Percentiles rank a stretch among this genome's conserved stretches.
Conservation (phyloP, 2,329 filamentous ascomycete genomes). For the Dryadomyces quercus-mongolicae region DNA sequence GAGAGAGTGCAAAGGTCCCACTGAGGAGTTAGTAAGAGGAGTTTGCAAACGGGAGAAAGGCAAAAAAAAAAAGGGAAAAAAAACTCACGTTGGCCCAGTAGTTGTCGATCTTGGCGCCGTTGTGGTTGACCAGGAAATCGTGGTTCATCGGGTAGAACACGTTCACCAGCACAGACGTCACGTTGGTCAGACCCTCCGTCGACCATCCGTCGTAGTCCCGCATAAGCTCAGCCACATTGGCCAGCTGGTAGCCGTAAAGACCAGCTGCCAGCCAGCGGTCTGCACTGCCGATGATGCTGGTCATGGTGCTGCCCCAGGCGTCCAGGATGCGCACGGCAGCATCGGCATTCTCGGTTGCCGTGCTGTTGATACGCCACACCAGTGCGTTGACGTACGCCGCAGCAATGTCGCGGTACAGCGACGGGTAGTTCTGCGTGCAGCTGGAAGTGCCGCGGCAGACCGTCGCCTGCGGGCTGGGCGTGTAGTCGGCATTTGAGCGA, state of each 20-base stretch:
- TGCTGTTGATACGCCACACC: neutral
- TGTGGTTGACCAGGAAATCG: neutral
- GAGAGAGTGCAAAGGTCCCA: neutral
- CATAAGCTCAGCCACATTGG: neutral
- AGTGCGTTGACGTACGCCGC: neutral
- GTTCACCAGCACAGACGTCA: neutral
- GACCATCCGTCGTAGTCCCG: neutral
- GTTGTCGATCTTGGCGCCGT: neutral
- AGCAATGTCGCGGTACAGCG: neutral
- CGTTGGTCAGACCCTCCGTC: neutral
- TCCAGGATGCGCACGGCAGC: neutral
- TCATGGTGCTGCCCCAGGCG: neutral
- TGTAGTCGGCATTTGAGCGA: neutral
- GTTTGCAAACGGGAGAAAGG: too few relatives aligned
- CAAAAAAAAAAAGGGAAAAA: too few relatives aligned
- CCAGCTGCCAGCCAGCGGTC: neutral
- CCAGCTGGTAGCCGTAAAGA: neutral
- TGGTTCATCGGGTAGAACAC: conserved; percentile 1
- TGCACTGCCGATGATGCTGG: neutral
- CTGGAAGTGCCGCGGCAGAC: neutral
- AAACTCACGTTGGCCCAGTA: neutral
- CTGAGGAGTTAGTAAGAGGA: neutral
- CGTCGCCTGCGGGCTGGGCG: neutral
- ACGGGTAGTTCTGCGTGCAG: neutral
- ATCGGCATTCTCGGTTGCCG: neutral